Conservation (phyloP, 768 basidiomycete genomes). For the Psilocybe cyanescens region DNA sequence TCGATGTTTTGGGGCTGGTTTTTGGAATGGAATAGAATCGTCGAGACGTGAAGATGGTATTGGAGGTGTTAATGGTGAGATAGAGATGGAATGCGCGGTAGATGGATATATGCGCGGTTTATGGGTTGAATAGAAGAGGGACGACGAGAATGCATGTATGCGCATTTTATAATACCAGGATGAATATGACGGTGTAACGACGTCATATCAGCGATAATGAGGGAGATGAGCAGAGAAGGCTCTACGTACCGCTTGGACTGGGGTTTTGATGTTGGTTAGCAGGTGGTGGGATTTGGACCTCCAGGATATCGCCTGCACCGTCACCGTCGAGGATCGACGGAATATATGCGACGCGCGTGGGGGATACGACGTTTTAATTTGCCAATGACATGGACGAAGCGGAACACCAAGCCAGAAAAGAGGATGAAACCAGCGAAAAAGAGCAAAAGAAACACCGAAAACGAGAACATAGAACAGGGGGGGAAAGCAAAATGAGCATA, state of each 20-base stretch:
- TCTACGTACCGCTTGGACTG: slow-evolving; percentile 41
- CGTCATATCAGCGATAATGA: neutral
- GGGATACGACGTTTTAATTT: neutral
- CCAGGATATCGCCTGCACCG: slow-evolving; percentile 82
- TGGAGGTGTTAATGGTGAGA: neutral
- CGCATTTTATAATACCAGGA: neutral
- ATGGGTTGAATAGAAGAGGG: too few species aligned
- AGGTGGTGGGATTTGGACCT: slow-evolving; percentile 86
- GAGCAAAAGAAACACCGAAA: neutral
- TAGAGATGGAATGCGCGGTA: neutral
- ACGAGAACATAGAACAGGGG: neutral
- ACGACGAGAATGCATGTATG: neutral
- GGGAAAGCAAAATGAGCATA: neutral
- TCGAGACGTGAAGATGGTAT: too few species aligned
- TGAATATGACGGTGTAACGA: neutral
- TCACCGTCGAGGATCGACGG: neutral
- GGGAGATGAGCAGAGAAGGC: neutral
- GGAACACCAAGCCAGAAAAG: too few species aligned
- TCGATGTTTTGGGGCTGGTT: slow-evolving; percentile 76
- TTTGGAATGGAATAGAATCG: neutral
- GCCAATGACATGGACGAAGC: too few species aligned
- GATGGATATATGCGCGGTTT: neutral
- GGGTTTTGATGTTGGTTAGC: slow-evolving; percentile 64
- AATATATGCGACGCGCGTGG: neutral
- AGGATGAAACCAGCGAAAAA: too few species aligned